Conservation (phyloP, 78 protist genomes). For the Dictyostelium intermedium region DNA sequence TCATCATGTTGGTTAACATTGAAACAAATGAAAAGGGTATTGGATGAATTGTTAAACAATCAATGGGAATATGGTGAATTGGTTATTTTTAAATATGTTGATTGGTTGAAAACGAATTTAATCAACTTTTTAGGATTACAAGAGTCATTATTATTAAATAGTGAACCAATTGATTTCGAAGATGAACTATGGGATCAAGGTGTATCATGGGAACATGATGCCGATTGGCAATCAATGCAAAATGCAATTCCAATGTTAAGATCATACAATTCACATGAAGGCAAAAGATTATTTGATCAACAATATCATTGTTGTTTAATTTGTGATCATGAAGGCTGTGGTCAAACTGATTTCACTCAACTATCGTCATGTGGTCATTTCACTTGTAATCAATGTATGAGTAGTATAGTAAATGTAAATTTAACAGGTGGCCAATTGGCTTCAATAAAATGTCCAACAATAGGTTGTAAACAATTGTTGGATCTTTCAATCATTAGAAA, state of each 20-base stretch:
- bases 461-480: background rate
- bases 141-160: background rate
- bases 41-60: background rate
- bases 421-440: background rate
- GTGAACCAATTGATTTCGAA: background rate
- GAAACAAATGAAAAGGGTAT: background rate
- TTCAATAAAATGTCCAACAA: background rate
- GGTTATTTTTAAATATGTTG: background rate
- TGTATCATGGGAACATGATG: background rate
- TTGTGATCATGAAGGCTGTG: background rate
- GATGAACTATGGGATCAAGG: background rate
- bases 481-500: background rate
- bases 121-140: background rate
- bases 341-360: background rate
- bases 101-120: background rate
- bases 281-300: background rate
- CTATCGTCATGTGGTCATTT: background rate
- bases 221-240: background rate
- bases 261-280: background rate
- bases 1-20: slow-evolving; percentile 7
- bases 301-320: background rate
- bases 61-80: background rate
- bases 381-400: background rate
- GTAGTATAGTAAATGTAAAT: background rate
- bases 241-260: background rate